These are phyloP conservation scores for Cucumis melo DNA, from an alignment of 306 rosid genomes.

Conservation along the genomic window DNA sequence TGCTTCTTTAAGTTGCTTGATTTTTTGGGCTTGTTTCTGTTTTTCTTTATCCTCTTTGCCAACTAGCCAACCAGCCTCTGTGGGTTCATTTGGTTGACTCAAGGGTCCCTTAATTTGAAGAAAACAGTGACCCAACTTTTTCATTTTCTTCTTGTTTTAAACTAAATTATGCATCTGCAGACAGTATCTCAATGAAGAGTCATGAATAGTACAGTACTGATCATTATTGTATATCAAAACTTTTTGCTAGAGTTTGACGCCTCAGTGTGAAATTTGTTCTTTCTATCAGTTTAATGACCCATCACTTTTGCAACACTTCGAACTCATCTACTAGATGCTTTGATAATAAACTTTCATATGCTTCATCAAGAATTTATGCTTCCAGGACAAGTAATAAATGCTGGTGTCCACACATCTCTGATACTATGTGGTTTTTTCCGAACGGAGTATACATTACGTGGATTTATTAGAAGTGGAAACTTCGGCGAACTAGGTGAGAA, in stretches of 20 bases:
- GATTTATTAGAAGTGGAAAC: neutral
- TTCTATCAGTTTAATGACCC: slow-evolving; percentile 1
- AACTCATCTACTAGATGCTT: neutral
- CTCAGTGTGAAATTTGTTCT: slow-evolving; percentile 7
- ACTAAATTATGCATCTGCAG: neutral
- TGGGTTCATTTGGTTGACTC: neutral
- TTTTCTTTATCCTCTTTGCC: slow-evolving; percentile 14
- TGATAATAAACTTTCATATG: neutral
- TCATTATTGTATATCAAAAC: neutral
- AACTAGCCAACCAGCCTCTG: slow-evolving; percentile 26
- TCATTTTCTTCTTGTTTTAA: neutral
- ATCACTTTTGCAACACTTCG: neutral
- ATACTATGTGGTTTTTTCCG: neutral
- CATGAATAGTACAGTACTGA: neutral
- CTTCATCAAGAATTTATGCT: slow-evolving; percentile 2
- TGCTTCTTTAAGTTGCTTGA: slow-evolving; percentile 15
- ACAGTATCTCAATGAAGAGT: slow-evolving; percentile 8
- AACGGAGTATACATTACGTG: neutral
- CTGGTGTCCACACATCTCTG: neutral
- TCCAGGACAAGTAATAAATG: slow-evolving; percentile 6
- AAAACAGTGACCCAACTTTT: slow-evolving; percentile 5
- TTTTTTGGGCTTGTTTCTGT: slow-evolving; percentile 5
- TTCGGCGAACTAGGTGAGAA: neutral
- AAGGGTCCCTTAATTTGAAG: slow-evolving; percentile 9
- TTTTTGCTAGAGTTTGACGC: neutral